Evolutionary conservation across 2,329 filamentous ascomycete species (phyloP).

Genomic region (Pseudogymnoascus sp.): DNA sequence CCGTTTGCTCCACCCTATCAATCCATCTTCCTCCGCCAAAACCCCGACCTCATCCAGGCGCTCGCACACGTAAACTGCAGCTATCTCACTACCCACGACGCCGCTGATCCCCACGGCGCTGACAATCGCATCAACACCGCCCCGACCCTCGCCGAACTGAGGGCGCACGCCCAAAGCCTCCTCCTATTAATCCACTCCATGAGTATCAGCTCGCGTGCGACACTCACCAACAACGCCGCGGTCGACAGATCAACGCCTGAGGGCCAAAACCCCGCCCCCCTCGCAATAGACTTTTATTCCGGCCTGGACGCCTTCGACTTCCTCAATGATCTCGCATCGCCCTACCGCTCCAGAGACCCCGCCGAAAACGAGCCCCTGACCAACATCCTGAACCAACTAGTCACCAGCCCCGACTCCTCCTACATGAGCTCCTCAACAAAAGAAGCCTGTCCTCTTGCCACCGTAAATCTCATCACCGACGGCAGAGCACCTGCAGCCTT

Average conservation of each 20-base stretch:
- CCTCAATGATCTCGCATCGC: constrained; percentile 41
- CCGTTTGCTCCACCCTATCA: constrained; percentile 17
- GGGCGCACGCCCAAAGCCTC: constrained; percentile 53
- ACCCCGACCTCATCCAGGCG: not conserved
- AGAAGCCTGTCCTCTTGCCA: not conserved
- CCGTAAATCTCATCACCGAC: not conserved
- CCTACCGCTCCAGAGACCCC: constrained; percentile 37
- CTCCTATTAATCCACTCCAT: constrained; percentile 43
- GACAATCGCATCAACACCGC: constrained; percentile 35
- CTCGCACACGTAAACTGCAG: constrained; percentile 47
- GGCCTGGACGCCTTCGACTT: constrained; percentile 47
- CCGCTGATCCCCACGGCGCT: constrained; percentile 43
- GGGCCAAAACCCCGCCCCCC: constrained; percentile 11
- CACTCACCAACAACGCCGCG: constrained; percentile 19
- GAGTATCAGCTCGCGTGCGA: constrained; percentile 30
- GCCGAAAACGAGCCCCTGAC: constrained; percentile 20
- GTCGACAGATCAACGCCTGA: not conserved
- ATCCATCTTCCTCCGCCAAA: constrained; percentile 14
- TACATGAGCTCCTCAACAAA: not conserved
- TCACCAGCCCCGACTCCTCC: not conserved
- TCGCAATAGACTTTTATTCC: constrained; percentile 28
- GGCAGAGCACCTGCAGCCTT: not conserved
- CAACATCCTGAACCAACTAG: constrained; percentile 19
- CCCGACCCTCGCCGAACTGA: constrained; percentile 48
- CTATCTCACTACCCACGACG: constrained; percentile 45